Percentiles rank a stretch among this genome's conserved stretches.
Conservation (phyloP, 352 stramenopile genomes). For the Globisporangium lucens region DNA sequence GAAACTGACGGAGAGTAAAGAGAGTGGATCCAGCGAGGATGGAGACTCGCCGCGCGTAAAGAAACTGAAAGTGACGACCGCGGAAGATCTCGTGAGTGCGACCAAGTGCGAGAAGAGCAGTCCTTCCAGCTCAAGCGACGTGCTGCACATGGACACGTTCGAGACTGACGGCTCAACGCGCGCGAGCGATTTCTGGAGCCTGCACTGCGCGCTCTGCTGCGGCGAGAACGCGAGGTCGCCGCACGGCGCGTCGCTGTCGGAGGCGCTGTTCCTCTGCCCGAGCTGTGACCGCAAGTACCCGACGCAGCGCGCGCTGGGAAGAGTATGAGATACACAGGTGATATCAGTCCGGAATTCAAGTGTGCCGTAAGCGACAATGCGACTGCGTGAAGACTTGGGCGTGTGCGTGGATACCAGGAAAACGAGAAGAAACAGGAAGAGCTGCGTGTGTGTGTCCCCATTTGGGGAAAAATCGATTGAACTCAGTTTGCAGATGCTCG, state of each 20-base stretch:
- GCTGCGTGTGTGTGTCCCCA: not conserved
- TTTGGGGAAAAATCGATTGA: not conserved
- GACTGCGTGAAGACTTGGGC: not conserved
- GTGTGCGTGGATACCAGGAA: not conserved
- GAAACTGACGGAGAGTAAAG: not conserved
- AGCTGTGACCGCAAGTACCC: conserved; percentile 83
- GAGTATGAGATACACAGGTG: conserved; percentile 28
- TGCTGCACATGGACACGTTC: conserved; percentile 41
- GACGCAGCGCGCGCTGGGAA: conserved; percentile 70
- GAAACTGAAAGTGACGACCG: conserved; percentile 16
- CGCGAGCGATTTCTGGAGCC: conserved; percentile 32
- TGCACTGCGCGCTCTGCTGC: conserved; percentile 74
- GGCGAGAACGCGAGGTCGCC: conserved; percentile 28
- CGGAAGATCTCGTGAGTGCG: not conserved
- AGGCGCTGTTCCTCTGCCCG: conserved; percentile 70
- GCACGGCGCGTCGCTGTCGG: conserved; percentile 19
- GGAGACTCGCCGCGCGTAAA: conserved; percentile 1
- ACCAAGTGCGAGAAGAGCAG: conserved; percentile 48
- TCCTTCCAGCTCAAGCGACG: conserved; percentile 64
- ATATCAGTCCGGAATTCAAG: not conserved
- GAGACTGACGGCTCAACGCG: conserved; percentile 21
- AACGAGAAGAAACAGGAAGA: conserved; percentile 5
- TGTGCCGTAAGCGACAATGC: not conserved
- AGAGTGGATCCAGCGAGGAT: not conserved
- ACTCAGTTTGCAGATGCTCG: not conserved